Base-by-base conservation (phyloP, 139 green algal species). In the Raphidocelis subcapitata region DNA sequence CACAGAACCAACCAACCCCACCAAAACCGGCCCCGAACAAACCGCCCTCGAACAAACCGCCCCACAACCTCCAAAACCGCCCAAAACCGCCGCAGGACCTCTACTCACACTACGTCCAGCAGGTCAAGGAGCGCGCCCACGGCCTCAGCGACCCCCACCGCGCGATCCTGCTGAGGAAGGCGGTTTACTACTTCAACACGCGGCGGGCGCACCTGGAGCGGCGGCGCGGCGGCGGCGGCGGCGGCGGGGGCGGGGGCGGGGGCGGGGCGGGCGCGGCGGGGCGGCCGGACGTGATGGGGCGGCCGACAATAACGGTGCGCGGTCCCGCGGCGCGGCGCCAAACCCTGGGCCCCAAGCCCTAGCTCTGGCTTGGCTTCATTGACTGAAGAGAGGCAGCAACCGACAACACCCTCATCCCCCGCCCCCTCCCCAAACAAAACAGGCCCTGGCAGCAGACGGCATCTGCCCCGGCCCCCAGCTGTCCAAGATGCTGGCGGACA, bases 181-280 rank as follows among this genome's bases (percentile, higher is more conserved):
- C 75, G 20, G 31, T 82, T 66, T 75, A 79, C 36, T 74, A 67
- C 1, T 85, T 85, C 80, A 85, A 82, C 80, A 69, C 66, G 1
- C 46, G 47, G 31, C 65, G 56, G 31, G 33, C 57, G 74, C 46
- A 74, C 33, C 41, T 49, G 41, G 41, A 29, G 54, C 54, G n/a
- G 12, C 54, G n/a, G 54, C 24, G 15, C 10, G 54, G 12, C 54
- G 54, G 54, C 12, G 12, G 54, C 54, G 12, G 24, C 18, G 10
- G 54, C 12, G 54, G 12, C 15, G 54, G 54, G 54, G 15, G 54
- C 54, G 54, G 12, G 8, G 54, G 12, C 41, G 41, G 41, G 41
- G 41, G 41, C 41, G 41, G 41, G 41, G 41, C 41, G 54, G 54
- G 10, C 5, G 54, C 23, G 8, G 41, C 41, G 41, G 41, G 10